phyloP scores from a whole-genome alignment of 768 basidiomycete genomes.

The Pholiota conissans region DNA sequence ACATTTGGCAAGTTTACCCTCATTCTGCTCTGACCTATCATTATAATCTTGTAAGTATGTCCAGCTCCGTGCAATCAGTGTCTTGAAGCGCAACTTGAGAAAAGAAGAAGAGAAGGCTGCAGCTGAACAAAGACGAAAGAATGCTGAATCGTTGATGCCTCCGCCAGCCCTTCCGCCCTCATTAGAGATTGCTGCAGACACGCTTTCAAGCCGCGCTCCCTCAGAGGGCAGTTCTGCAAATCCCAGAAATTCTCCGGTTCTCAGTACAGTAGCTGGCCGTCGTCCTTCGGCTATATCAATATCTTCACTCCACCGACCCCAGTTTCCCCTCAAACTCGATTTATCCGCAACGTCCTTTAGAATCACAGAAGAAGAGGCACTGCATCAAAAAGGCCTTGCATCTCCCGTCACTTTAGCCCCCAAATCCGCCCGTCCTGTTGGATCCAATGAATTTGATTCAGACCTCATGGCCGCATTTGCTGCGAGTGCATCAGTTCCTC shows the following conservation, averaged over 20 bases:
- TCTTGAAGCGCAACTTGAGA: constrained; percentile 68
- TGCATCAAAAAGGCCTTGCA: constrained; percentile 60
- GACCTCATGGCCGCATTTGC: constrained; percentile 67
- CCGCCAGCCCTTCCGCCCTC: constrained; percentile 21
- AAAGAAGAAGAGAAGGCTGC: constrained; percentile 59
- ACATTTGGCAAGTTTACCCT: constrained; percentile 50
- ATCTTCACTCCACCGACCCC: constrained; percentile 74
- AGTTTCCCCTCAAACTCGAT: constrained; percentile 76
- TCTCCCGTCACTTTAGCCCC: constrained; percentile 85
- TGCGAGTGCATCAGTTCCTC: constrained; percentile 32
- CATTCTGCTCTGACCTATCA: neutral
- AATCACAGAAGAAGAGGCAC: constrained; percentile 63
- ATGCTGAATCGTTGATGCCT: constrained; percentile 17
- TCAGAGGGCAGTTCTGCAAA: constrained; percentile 21
- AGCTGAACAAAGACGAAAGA: constrained; percentile 28
- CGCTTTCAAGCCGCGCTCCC: constrained; percentile 27
- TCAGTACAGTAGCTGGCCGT: constrained; percentile 39
- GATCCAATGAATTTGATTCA: constrained; percentile 54
- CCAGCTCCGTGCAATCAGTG: constrained; percentile 72
- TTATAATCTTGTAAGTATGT: neutral
- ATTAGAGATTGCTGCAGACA: constrained; percentile 17
- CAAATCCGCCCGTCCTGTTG: constrained; percentile 66
- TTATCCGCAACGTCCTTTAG: constrained; percentile 69
- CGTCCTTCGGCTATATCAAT: constrained; percentile 79
- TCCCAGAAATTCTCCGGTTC: constrained; percentile 30